Evolutionary conservation across 148 eudicot genomes (phyloP), one percentile per base, ranked within the genome.

Genomic region (Persicaria tinctoria): DNA sequence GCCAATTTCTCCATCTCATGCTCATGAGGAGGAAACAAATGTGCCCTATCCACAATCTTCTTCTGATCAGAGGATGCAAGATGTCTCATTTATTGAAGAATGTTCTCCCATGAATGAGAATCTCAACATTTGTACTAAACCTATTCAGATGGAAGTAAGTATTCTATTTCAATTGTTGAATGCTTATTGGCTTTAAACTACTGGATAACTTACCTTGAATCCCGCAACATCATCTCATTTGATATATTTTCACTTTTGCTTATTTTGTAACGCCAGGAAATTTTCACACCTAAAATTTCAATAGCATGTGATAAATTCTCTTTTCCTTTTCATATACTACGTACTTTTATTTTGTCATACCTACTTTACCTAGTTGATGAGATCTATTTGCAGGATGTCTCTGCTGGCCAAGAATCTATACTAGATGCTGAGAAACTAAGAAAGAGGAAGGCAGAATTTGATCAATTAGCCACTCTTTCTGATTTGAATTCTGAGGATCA

Each of bases 91-190:
- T 46, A 44, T 20, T 75, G 47, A 27, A 50, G 75, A 48, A 46
- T 47, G 54, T 9, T 11, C 54, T 46, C 54, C 74, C 54, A 8
- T 7, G 55, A 71, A 5, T 17, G 74, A 9, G 32, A 47, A 71
- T 53, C 51, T 47, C 11, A 47, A 6, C 13, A 71, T 66, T 46
- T 38, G 14, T 71, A 71, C 41, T n/a, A 71, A 18, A 27, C 32
- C 54, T 80, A 76, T 73, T 63, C 85, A 59, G 73, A 71, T 59
- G 78, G 74, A 84, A 76, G 95, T 86, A 92, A 87, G 89, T 56
- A 18, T 64, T 55, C 69, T 47, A 71, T 71, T 38, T 18, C 18
- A 7, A 2, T 46, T 51, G 0, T 71, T 17, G 74, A n/a, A 6
- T 69, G 48, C 5, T 69, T 11, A 20, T 17, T 69, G 41, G 48